These are phyloP conservation scores for Sugiyamaella floridensis DNA, from an alignment of 805 yeast genomes.

Conservation along the genomic window DNA sequence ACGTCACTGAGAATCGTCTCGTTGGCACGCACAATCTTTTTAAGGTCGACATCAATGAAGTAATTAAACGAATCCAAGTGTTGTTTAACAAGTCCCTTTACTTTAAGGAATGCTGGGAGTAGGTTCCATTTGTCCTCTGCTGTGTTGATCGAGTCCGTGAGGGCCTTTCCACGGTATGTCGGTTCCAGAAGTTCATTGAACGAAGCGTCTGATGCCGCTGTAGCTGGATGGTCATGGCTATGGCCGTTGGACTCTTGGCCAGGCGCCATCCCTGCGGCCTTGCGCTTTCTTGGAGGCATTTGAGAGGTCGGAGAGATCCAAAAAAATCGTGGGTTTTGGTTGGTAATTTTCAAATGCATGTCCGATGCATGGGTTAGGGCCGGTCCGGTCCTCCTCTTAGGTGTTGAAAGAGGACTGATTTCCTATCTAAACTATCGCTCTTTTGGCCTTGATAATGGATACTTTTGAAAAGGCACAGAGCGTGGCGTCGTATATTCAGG, in stretches of 20 bases:
- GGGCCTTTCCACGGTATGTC: conserved; percentile 72
- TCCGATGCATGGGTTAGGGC: not conserved
- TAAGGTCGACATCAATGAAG: conserved; percentile 88
- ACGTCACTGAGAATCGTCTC: conserved; percentile 86
- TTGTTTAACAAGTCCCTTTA: conserved; percentile 93
- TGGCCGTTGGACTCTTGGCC: not conserved
- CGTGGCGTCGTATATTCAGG: conserved; percentile 15
- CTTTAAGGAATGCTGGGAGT: conserved; percentile 90
- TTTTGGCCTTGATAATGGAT: not conserved
- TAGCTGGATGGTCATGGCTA: not conserved
- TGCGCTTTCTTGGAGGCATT: not conserved
- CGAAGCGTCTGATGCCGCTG: conserved; percentile 7
- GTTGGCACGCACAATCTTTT: conserved; percentile 87
- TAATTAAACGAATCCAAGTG: conserved; percentile 97
- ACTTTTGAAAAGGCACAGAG: conserved; percentile 7
- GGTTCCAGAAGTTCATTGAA: conserved; percentile 76
- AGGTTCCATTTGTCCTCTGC: conserved; percentile 92
- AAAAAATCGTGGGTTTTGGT: not conserved
- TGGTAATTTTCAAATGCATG: not conserved
- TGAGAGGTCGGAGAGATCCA: not conserved
- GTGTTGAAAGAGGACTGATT: no score
- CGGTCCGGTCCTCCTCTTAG: no score
- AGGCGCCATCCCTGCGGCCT: not conserved
- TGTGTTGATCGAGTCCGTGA: conserved; percentile 83
- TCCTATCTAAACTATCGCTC: no score